These are phyloP conservation scores for Coemansia sp. DNA, from an alignment of 192 early-diverging fungal species.

Conservation along the genomic window DNA sequence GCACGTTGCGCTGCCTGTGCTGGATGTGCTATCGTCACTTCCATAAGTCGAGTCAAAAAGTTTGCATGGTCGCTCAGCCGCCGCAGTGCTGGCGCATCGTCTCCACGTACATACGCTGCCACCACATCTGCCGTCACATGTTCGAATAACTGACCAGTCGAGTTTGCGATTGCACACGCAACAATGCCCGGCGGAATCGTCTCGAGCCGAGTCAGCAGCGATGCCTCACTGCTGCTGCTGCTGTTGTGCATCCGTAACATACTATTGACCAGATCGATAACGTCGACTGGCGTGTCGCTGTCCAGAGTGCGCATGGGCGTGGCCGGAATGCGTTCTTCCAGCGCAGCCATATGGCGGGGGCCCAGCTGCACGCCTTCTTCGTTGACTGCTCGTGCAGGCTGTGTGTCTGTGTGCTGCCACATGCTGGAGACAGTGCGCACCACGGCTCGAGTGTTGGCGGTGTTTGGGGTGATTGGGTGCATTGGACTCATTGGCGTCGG, in stretches of 20 bases:
- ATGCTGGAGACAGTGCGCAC: slow-evolving; percentile 18
- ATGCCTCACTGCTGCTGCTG: slow-evolving; percentile 25
- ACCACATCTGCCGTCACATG: slow-evolving; percentile 31
- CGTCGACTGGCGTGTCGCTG: slow-evolving; percentile 15
- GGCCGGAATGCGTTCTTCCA: slow-evolving; percentile 43
- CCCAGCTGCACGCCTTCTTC: slow-evolving; percentile 36
- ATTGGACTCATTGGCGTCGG: not conserved
- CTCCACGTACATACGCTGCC: slow-evolving; percentile 18
- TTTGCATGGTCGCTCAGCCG: slow-evolving; percentile 51
- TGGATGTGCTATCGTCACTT: slow-evolving; percentile 37
- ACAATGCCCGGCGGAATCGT: slow-evolving; percentile 46
- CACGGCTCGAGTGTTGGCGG: slow-evolving; percentile 5
- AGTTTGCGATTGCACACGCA: slow-evolving; percentile 49
- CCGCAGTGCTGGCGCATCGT: slow-evolving; percentile 23
- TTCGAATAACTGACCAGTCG: slow-evolving; percentile 43
- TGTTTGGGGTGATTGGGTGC: too few relatives aligned
- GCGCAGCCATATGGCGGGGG: slow-evolving; percentile 26
- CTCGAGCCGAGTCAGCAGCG: slow-evolving; percentile 32
- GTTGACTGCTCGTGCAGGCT: slow-evolving; percentile 19
- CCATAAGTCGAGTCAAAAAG: slow-evolving; percentile 45
- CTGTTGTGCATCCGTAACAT: slow-evolving; percentile 29
- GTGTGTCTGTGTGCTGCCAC: slow-evolving; percentile 16
- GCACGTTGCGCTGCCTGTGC: slow-evolving; percentile 35
- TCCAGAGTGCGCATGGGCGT: slow-evolving; percentile 30
- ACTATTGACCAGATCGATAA: slow-evolving; percentile 40